A percentile compares a stretch with the other conserved stretches of the same genome.
phyloP scores from a whole-genome alignment of 768 basidiomycete species.

The Calocera viscosa region DNA sequence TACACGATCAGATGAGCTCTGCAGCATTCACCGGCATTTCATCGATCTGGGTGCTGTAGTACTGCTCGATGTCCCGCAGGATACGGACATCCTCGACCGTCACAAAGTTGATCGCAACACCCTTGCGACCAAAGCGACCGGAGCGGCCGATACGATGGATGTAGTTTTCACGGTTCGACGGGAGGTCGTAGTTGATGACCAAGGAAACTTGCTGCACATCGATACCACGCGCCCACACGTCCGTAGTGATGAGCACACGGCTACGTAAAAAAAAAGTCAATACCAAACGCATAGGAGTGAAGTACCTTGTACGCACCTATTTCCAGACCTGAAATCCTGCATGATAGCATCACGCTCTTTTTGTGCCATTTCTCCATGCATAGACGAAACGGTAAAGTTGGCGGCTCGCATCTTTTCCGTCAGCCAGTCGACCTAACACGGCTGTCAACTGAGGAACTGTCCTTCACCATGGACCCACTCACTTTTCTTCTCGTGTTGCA shows the following conservation, averaged over 20 bases:
- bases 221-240: constrained; percentile 96
- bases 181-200: constrained; percentile 94
- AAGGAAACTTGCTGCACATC: constrained; percentile 97
- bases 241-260: constrained; percentile 89
- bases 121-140: constrained; percentile 96
- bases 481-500: constrained; percentile 98
- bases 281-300: constrained; percentile 10
- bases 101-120: constrained; percentile 97
- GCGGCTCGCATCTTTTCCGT: constrained; percentile 98
- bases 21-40: constrained; percentile 99
- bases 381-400: constrained; percentile 95
- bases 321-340: constrained; percentile 89
- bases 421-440: constrained; percentile 81
- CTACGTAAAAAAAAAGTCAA: constrained; percentile 30
- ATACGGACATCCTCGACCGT: constrained; percentile 94
- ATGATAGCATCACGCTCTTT: constrained; percentile 93
- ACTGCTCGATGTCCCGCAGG: constrained; percentile 95
- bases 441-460: neutral
- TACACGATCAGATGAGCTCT: constrained; percentile 63
- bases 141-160: constrained; percentile 99
- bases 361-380: constrained; percentile 95
- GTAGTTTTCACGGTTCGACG: constrained; percentile 96
- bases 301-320: constrained; percentile 58
- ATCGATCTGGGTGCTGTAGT: constrained; percentile 92
- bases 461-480: constrained; percentile 15